Conservation (phyloP, 2,329 filamentous ascomycete species). For the Fusarium subglutinans region DNA sequence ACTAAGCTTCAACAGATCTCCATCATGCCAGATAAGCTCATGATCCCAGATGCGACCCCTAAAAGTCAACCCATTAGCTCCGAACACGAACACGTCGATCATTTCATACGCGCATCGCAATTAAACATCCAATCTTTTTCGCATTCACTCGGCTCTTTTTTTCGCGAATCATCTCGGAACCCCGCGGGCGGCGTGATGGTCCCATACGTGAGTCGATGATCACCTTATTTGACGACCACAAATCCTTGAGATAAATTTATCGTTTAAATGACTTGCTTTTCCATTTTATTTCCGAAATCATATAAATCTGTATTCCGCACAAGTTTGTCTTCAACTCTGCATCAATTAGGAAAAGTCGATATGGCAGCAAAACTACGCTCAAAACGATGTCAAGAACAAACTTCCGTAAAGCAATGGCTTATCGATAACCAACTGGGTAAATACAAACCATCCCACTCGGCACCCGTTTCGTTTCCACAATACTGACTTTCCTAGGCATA, state of each 20-base stretch:
- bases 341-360: not conserved
- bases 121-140: not conserved
- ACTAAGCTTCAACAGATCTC: not conserved
- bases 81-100: slow-evolving; percentile 19
- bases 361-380: not conserved
- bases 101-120: not conserved
- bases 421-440: slow-evolving; percentile 23
- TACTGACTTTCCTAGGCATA: slow-evolving; percentile 63
- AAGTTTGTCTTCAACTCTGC: rapidly evolving
- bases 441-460: not conserved
- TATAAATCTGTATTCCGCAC: not conserved
- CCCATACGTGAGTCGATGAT: slow-evolving; percentile 3
- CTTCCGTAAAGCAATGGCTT: slow-evolving; percentile 14
- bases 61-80: not conserved
- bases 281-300: not conserved
- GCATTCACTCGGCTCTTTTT: not conserved
- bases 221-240: not conserved
- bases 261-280: not conserved
- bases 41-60: not conserved
- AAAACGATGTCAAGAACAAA: not conserved
- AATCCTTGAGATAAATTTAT: not conserved
- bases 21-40: not conserved
- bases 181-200: slow-evolving; percentile 1
- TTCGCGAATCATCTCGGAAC: not conserved
- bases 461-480: not conserved